Evolutionary conservation across 306 rosid genomes (phyloP).

Genomic region (Begonia fuchsioides): DNA sequence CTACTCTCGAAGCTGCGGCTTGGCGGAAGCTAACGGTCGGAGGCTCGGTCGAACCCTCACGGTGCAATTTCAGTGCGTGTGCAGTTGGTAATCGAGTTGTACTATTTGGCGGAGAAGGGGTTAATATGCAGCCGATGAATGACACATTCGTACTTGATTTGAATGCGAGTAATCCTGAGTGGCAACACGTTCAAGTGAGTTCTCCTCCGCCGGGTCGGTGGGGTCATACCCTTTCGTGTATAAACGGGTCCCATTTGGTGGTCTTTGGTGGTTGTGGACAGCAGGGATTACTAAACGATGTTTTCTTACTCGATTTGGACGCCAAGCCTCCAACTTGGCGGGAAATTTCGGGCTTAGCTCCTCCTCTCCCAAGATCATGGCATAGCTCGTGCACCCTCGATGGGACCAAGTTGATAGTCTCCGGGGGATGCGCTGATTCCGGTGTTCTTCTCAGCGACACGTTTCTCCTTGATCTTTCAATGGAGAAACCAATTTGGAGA

Average conservation of each 20-base stretch:
- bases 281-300: conserved; percentile 97
- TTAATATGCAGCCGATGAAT: conserved; percentile 98
- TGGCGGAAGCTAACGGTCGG: conserved; percentile 94
- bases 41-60: conserved; percentile 94
- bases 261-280: conserved; percentile 98
- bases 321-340: conserved; percentile 98
- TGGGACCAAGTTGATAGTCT: conserved; percentile 94
- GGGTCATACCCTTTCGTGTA: conserved; percentile 98
- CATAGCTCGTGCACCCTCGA: conserved; percentile 98
- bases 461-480: conserved; percentile 88
- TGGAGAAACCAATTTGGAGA: conserved; percentile 95
- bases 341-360: conserved; percentile 96
- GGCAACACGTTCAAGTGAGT: conserved; percentile 96
- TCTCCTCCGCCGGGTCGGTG: conserved; percentile 99
- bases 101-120: conserved; percentile 97
- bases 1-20: conserved; percentile 95
- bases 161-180: conserved; percentile 79
- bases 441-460: conserved; percentile 97
- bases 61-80: conserved; percentile 97
- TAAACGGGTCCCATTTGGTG: conserved; percentile 86
- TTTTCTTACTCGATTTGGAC: conserved; percentile 83
- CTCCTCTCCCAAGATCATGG: conserved; percentile 99
- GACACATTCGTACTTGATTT: conserved; percentile 92
- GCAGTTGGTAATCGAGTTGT: conserved; percentile 97
- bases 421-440: conserved; percentile 99